These are phyloP conservation scores for Bruguiera parviflora DNA, from an alignment of 345 rosid genomes.

Conservation along the genomic window DNA sequence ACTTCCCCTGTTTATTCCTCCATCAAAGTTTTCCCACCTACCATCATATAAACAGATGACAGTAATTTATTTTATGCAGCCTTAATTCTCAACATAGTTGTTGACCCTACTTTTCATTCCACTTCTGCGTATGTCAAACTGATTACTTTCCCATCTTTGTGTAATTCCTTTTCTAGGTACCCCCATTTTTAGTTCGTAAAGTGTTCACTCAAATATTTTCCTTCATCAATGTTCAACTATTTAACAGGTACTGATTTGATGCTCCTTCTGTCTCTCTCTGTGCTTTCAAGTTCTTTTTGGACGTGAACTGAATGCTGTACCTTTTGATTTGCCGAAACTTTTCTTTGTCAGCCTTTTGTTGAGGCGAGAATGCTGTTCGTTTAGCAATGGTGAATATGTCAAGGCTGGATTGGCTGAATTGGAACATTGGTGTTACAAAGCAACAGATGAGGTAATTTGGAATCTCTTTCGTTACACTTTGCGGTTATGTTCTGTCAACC, in stretches of 20 bases:
- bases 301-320: not conserved
- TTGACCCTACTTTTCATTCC: not conserved
- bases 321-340: not conserved
- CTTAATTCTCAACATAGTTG: not conserved
- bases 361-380: constrained; percentile 92
- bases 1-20: not conserved
- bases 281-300: not conserved
- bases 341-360: constrained; percentile 55
- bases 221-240: constrained; percentile 92
- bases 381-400: constrained; percentile 92
- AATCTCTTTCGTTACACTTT: constrained; percentile 12
- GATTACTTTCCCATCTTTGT: not conserved
- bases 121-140: not conserved
- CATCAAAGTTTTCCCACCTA: not conserved
- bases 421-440: constrained; percentile 93
- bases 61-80: not conserved
- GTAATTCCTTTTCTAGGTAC: constrained; percentile 51
- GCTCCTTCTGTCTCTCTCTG: not conserved
- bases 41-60: not conserved
- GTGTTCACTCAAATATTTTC: constrained; percentile 95
- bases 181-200: constrained; percentile 88
- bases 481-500: not conserved
- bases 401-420: constrained; percentile 90
- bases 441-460: constrained; percentile 79
- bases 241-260: constrained; percentile 62